These are phyloP conservation scores for Saraca asoca DNA, from an alignment of 331 rosid genomes.

Conservation along the genomic window DNA sequence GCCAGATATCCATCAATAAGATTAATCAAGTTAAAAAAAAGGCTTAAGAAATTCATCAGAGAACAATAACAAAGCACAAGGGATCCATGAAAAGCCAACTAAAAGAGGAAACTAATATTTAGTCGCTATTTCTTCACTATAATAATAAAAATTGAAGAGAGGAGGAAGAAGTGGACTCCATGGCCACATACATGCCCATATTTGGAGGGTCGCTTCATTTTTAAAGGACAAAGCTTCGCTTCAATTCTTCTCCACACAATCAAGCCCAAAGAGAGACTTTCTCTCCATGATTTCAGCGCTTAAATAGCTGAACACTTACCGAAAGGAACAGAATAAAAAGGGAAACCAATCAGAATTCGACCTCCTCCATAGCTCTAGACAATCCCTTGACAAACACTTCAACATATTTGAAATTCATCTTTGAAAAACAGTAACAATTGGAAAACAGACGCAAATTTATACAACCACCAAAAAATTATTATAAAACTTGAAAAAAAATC, in stretches of 20 bases:
- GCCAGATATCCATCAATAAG: neutral
- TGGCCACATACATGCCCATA: conserved; percentile 45
- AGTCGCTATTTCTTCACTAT: conserved; percentile 14
- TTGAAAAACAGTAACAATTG: too few species aligned
- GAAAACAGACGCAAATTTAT: neutral
- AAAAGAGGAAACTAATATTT: conserved; percentile 26
- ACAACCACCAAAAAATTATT: neutral
- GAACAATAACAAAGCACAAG: neutral
- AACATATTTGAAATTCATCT: neutral
- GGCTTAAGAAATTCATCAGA: neutral
- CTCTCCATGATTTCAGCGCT: conserved; percentile 63
- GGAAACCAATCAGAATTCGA: conserved; percentile 14
- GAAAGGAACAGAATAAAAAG: neutral
- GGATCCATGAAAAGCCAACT: neutral
- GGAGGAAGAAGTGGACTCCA: conserved; percentile 40
- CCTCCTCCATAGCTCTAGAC: conserved; percentile 15
- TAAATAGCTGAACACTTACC: conserved; percentile 41
- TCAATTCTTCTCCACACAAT: conserved; percentile 67
- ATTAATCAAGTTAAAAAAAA: neutral
- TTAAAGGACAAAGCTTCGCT: conserved; percentile 46
- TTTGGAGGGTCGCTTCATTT: conserved; percentile 46
- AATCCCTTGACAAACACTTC: neutral
- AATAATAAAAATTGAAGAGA: conserved; percentile 24
- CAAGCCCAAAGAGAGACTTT: conserved; percentile 34
- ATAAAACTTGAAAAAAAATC: neutral